Percentiles rank a stretch among this genome's conserved stretches.
Conservation (phyloP, 371 early-diverging fungal species). For the Mortierella sp. region DNA sequence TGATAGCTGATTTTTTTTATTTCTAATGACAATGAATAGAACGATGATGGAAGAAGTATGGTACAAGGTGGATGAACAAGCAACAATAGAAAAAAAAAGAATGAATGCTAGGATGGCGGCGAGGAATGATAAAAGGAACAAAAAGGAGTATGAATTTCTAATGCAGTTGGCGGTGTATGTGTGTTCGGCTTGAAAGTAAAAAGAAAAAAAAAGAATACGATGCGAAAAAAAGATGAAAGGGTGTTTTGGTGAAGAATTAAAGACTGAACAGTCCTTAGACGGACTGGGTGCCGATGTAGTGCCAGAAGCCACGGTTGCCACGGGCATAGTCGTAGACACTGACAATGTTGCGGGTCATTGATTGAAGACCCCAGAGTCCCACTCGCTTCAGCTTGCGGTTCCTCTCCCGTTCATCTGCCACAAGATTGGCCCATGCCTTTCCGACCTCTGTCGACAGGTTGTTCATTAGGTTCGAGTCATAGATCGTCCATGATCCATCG, state of each 20-base stretch:
- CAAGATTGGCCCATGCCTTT: slow-evolving; percentile 82
- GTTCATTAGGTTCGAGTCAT: slow-evolving; percentile 86
- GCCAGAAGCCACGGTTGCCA: slow-evolving; percentile 87
- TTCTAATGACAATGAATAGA: not conserved
- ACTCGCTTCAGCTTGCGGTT: slow-evolving; percentile 87
- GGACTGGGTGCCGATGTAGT: slow-evolving; percentile 66
- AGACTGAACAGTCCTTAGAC: slow-evolving; percentile 4
- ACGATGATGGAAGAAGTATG: not conserved
- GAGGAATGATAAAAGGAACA: too few relatives aligned
- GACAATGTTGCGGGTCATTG: slow-evolving; percentile 79
- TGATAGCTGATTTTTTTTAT: not conserved
- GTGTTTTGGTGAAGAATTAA: not conserved
- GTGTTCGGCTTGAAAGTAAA: not conserved
- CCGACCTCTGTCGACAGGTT: slow-evolving; percentile 88
- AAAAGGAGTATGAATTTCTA: not conserved
- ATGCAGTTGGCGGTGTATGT: not conserved
- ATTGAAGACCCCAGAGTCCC: slow-evolving; percentile 90
- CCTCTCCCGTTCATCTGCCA: slow-evolving; percentile 87
- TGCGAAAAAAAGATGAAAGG: not conserved
- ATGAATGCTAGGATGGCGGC: not conserved
- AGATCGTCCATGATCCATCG: slow-evolving; percentile 94
- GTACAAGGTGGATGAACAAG: not conserved
- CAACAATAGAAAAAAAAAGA: not conserved
- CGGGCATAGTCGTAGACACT: slow-evolving; percentile 83
- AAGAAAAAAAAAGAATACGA: not conserved